phyloP scores from a whole-genome alignment of 2,329 filamentous ascomycete species.

The Ceratocystis harringtonii region DNA sequence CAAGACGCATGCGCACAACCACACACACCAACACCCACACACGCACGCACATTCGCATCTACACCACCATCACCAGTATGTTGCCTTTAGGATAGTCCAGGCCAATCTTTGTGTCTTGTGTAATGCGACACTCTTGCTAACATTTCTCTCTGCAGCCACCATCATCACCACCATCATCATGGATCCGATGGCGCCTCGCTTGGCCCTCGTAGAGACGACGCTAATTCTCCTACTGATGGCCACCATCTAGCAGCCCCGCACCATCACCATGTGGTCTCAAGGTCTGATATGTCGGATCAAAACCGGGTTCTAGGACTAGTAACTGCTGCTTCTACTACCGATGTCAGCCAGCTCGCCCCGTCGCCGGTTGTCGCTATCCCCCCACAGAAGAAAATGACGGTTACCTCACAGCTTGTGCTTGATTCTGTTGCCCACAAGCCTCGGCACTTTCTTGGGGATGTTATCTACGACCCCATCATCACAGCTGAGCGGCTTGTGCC shows the following conservation, averaged over 20 bases:
- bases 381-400: slow-evolving; percentile 47
- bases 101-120: background rate
- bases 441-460: slow-evolving; percentile 69
- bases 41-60: slow-evolving; percentile 31
- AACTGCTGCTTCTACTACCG: background rate
- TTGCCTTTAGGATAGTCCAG: slow-evolving; percentile 18
- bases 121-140: background rate
- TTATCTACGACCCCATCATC: slow-evolving; percentile 61
- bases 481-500: slow-evolving; percentile 35
- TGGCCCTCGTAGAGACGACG: background rate
- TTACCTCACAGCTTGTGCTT: slow-evolving; percentile 56
- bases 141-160: slow-evolving; percentile 18
- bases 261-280: slow-evolving; percentile 36
- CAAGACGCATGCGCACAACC: slow-evolving; percentile 42
- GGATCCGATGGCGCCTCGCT: slow-evolving; percentile 34
- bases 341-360: slow-evolving; percentile 22
- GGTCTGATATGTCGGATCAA: slow-evolving; percentile 3
- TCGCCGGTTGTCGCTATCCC: slow-evolving; percentile 32
- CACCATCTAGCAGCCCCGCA: slow-evolving; percentile 23
- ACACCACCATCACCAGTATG: slow-evolving; percentile 55
- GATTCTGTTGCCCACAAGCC: slow-evolving; percentile 56
- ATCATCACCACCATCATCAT: slow-evolving; percentile 42
- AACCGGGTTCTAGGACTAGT: background rate
- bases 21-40: slow-evolving; percentile 22
- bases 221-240: background rate